phyloP scores from a whole-genome alignment of 495 filamentous ascomycete genomes.

The Xylaria cubensis region DNA sequence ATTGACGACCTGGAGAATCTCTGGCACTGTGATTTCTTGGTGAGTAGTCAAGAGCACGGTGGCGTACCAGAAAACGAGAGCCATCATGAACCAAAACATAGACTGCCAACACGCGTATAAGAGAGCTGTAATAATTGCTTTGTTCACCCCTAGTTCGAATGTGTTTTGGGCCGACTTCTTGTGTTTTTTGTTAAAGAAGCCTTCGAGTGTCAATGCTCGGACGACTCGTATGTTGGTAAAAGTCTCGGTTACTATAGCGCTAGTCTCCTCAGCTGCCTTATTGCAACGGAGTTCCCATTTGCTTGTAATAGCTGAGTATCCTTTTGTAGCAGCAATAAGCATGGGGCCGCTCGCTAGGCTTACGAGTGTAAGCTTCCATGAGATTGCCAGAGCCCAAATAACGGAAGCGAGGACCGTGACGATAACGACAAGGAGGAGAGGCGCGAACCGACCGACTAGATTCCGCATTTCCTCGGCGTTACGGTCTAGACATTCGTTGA shows the following conservation, averaged over 20 bases:
- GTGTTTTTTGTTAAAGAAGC: conserved; percentile 75
- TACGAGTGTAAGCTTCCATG: conserved; percentile 85
- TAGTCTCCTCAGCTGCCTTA: conserved; percentile 59
- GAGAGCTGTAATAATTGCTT: conserved; percentile 68
- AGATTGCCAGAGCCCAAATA: conserved; percentile 73
- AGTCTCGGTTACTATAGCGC: conserved; percentile 74
- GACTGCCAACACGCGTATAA: conserved; percentile 81
- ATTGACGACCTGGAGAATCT: conserved; percentile 77
- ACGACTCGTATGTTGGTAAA: conserved; percentile 86
- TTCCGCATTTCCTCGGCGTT: conserved; percentile 89
- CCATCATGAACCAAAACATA: conserved; percentile 72
- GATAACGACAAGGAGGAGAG: conserved; percentile 67
- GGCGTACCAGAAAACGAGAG: conserved; percentile 85
- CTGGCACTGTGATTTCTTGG: conserved; percentile 52
- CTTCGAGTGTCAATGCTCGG: conserved; percentile 76
- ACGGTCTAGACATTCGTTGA: conserved; percentile 77
- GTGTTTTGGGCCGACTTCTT: conserved; percentile 53
- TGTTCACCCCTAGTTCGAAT: conserved; percentile 61
- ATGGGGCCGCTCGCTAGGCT: conserved; percentile 72
- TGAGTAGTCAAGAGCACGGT: conserved; percentile 62
- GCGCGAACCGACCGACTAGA: conserved; percentile 78
- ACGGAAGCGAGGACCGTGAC: conserved; percentile 71
- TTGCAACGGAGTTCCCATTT: conserved; percentile 76
- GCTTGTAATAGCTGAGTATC: conserved; percentile 65
- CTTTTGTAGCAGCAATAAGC: conserved; percentile 68